A percentile compares a stretch with the other conserved stretches of the same genome.
phyloP scores from a whole-genome alignment of 2,329 filamentous ascomycete genomes.

The Alternaria burnsii region DNA sequence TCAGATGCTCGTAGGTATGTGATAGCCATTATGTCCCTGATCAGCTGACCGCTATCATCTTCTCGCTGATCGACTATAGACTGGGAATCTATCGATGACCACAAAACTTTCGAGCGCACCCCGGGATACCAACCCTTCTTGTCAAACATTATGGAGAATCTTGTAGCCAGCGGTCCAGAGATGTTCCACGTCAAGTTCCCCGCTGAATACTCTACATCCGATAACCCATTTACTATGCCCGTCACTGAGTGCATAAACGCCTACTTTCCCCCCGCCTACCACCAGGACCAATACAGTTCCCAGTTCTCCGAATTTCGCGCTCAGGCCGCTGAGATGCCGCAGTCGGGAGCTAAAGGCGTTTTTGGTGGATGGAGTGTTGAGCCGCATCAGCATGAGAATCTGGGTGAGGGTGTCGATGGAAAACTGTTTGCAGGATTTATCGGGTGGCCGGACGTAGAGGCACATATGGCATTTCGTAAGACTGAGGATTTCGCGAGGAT shows the following conservation, averaged over 20 bases:
- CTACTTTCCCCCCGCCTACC: conserved; percentile 51
- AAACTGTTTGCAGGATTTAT: conserved; percentile 55
- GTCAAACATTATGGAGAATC: conserved; percentile 31
- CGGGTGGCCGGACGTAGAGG: conserved; percentile 62
- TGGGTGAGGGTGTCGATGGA: conserved; percentile 37
- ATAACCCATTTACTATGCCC: conserved; percentile 51
- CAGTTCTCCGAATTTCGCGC: conserved; percentile 52
- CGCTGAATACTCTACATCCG: conserved; percentile 13
- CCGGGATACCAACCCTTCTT: conserved; percentile 53
- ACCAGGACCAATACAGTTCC: conserved; percentile 33
- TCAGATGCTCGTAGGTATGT: conserved; percentile 54
- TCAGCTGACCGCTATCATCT: background rate
- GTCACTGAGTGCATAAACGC: conserved; percentile 60
- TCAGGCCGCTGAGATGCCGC: conserved; percentile 41
- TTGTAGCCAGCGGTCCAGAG: conserved; percentile 36
- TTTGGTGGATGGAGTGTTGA: conserved; percentile 51
- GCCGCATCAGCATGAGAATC: conserved; percentile 25
- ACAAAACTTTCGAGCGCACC: conserved; percentile 53
- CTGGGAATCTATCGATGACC: conserved; percentile 53
- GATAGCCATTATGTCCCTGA: conserved; percentile 28
- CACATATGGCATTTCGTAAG: conserved; percentile 58
- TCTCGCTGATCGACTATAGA: conserved; percentile 38
- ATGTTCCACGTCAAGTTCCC: conserved; percentile 50
- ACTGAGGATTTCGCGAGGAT: conserved; percentile 56
- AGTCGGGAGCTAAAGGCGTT: conserved; percentile 32